Conservation (phyloP, 2,329 filamentous ascomycete species). For the Harringtonia aguacate region DNA sequence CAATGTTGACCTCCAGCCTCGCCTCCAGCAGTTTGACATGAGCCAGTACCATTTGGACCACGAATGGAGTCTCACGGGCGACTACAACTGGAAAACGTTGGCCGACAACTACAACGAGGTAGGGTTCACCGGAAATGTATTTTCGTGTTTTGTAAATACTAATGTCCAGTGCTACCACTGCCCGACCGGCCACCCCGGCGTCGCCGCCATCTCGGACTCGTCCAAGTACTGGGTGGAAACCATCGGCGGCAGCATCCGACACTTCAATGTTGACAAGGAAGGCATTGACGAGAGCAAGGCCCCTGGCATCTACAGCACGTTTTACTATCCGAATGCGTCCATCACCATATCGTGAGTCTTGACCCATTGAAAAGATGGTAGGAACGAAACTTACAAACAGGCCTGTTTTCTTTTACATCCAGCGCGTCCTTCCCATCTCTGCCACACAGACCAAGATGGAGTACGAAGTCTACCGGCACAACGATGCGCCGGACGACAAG, state of each 20-base stretch:
- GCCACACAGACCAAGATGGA: slow-evolving; percentile 31
- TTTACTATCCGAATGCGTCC: slow-evolving; percentile 40
- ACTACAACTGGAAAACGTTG: slow-evolving; percentile 50
- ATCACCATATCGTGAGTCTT: slow-evolving; percentile 40
- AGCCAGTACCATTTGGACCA: slow-evolving; percentile 47
- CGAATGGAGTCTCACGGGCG: slow-evolving; percentile 43
- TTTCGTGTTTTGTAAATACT: too few relatives aligned
- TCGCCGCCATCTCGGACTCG: slow-evolving; percentile 45
- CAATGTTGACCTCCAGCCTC: slow-evolving; percentile 32
- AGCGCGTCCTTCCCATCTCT: slow-evolving; percentile 35
- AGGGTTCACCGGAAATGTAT: too few relatives aligned
- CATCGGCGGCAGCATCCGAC: slow-evolving; percentile 36
- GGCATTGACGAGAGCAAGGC: slow-evolving; percentile 32
- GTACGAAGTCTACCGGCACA: slow-evolving; percentile 41
- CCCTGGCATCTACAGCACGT: too few relatives aligned
- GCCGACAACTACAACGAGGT: slow-evolving; percentile 57
- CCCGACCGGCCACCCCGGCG: slow-evolving; percentile 46
- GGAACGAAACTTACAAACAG: neutral
- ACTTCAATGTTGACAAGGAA: slow-evolving; percentile 36
- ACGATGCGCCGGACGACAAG: slow-evolving; percentile 31
- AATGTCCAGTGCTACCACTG: slow-evolving; percentile 60
- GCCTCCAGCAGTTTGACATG: slow-evolving; percentile 35
- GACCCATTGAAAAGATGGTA: slow-evolving; percentile 4
- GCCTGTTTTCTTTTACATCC: slow-evolving; percentile 36
- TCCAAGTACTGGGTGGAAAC: slow-evolving; percentile 42